Conservation (phyloP, 495 filamentous ascomycete genomes). For the Neurospora hispaniola region DNA sequence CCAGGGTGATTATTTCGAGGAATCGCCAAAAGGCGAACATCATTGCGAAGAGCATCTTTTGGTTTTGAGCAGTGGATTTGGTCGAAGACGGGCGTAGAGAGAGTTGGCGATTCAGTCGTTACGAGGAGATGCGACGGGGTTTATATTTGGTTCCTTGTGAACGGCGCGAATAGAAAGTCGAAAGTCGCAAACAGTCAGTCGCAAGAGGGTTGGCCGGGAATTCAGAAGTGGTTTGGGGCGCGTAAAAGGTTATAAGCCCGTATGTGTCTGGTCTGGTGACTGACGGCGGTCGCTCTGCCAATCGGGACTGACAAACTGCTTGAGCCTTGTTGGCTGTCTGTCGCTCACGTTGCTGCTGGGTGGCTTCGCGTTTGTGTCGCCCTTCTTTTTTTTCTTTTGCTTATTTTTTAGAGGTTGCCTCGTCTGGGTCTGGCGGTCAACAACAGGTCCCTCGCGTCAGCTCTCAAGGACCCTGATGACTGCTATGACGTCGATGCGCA, state of each 20-base stretch:
- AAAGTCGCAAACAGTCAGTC: background rate
- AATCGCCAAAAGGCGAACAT: slow-evolving; percentile 81
- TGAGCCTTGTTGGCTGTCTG: background rate
- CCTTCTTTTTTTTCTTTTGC: background rate
- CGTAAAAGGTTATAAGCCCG: background rate
- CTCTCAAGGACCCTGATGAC: background rate
- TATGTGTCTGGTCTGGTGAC: background rate
- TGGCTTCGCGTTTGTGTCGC: background rate
- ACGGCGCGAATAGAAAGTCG: background rate
- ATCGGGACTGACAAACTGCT: background rate
- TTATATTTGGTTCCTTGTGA: too few relatives aligned
- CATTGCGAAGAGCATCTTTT: slow-evolving; percentile 60
- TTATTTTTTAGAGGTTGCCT: background rate
- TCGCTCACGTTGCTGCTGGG: background rate
- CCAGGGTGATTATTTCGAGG: slow-evolving; percentile 67
- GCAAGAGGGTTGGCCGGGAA: background rate
- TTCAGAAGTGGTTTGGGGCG: background rate
- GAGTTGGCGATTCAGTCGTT: background rate
- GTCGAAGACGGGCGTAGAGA: background rate
- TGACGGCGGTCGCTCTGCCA: background rate
- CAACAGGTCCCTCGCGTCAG: background rate
- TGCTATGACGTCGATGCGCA: background rate
- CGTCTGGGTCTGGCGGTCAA: background rate
- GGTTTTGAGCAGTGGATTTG: background rate
- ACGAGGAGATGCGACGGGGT: background rate